These are phyloP conservation scores for Hygrophoropsis aurantiaca DNA, from an alignment of 768 basidiomycete genomes.

Conservation along the genomic window DNA sequence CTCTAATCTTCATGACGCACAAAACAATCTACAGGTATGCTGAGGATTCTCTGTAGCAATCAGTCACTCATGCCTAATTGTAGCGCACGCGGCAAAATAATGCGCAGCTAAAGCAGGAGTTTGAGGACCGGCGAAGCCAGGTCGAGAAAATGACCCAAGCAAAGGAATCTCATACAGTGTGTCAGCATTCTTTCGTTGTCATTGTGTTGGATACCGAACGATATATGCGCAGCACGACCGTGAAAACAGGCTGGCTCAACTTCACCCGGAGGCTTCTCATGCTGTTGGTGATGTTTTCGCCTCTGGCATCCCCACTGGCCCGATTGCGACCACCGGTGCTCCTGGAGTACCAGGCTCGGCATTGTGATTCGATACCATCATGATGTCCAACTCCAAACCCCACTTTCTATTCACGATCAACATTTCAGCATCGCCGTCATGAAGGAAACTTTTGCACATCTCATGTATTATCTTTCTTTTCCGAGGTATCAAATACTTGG, in stretches of 20 bases:
- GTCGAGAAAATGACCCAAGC: constrained; percentile 18
- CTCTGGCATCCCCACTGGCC: not conserved
- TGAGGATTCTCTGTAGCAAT: not conserved
- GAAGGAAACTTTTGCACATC: too few species aligned
- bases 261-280: constrained; percentile 4
- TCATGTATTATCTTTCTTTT: too few species aligned
- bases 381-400: too few species aligned
- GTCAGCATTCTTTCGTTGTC: constrained; percentile 1
- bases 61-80: not conserved
- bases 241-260: constrained; percentile 10
- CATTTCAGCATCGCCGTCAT: too few species aligned
- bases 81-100: constrained; percentile 27
- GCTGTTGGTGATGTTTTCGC: not conserved
- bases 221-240: constrained; percentile 16
- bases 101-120: constrained; percentile 13
- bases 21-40: constrained; percentile 45
- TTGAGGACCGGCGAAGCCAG: constrained; percentile 16
- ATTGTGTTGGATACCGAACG: not conserved
- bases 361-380: too few species aligned
- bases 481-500: too few species aligned
- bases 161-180: constrained; percentile 23
- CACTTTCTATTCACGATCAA: too few species aligned
- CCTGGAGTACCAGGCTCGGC: not conserved
- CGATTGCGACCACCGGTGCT: not conserved
- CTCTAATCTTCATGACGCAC: constrained; percentile 40